Conservation (phyloP, 345 rosid species). For the Noccaea bulbosa region DNA sequence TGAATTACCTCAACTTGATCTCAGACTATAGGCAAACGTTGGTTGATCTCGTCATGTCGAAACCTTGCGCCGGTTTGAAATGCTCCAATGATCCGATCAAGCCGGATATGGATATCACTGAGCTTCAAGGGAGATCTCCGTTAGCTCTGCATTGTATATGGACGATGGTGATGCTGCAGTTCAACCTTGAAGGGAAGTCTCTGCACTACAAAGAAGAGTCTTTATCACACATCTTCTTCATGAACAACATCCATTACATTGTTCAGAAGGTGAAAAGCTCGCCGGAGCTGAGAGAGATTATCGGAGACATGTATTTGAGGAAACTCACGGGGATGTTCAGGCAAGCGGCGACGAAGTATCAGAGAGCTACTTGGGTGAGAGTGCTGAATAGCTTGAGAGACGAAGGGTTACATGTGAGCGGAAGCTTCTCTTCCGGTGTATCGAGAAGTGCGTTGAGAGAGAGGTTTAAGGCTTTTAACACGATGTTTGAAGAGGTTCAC, state of each 20-base stretch:
- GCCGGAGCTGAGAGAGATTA: conserved; percentile 82
- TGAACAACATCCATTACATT: conserved; percentile 97
- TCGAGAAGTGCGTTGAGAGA: conserved; percentile 80
- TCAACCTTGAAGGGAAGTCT: conserved; percentile 89
- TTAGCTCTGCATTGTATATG: conserved; percentile 87
- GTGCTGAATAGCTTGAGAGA: conserved; percentile 85
- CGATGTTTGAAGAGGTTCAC: conserved; percentile 92
- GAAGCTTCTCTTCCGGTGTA: conserved; percentile 87
- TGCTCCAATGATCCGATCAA: conserved; percentile 74
- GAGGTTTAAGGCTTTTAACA: conserved; percentile 88
- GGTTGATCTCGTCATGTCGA: conserved; percentile 74
- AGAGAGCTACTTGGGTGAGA: conserved; percentile 91
- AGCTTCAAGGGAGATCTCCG: conserved; percentile 73
- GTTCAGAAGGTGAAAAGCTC: conserved; percentile 86
- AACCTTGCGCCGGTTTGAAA: conserved; percentile 83
- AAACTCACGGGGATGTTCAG: conserved; percentile 71
- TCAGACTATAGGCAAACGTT: conserved; percentile 87
- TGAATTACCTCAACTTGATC: conserved; percentile 92
- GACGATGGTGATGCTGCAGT: conserved; percentile 84
- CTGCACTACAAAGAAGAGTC: conserved; percentile 77
- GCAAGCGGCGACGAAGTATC: conserved; percentile 83
- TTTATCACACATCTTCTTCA: conserved; percentile 72
- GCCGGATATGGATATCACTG: conserved; percentile 83
- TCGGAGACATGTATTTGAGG: conserved; percentile 77
- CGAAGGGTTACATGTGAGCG: conserved; percentile 88